Evolutionary conservation across 2,329 filamentous ascomycete genomes (phyloP), one percentile per base, ranked within the genome.

Genomic region (Alternaria tenuissima): DNA sequence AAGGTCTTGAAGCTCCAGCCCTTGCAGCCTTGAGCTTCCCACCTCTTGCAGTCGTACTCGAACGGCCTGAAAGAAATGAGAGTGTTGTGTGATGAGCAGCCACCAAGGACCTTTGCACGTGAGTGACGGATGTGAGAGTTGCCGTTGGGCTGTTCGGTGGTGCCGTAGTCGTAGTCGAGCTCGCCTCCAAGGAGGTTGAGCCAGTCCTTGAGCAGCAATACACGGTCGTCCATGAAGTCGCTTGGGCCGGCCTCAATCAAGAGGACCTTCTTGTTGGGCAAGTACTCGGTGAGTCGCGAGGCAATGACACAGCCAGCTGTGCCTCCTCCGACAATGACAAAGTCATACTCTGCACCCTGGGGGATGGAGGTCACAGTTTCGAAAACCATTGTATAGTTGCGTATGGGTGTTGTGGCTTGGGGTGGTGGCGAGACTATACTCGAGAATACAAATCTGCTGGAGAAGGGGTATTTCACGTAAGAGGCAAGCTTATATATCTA

Each of bases 51-150:
- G 80, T 97, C 93, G 79, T 96, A 94, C 79, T 93, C 88, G 76
- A 96, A 96, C 7, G 93, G 92, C 26, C 93, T 88, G 87, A 96
- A 96, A 18, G 91, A 95, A 79, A 97, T 96, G 72, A 96, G 85
- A 20, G 93, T 96, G 82, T 97, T 97, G 85, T 96, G 93, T 61
- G 91, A 94, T 44, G 93, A 96, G 85, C 93, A 97, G 68, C 93
- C 93, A 69, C 93, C 93, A 30, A 97, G 86, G 39, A 97, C 93
- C 84, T 96, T 96, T 65, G 93, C 93, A 64, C 93, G 90, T 14
- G 93, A 96, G 83, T 96, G 93, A 66, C 93, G 89, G 81, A 97
- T 96, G 81, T 93, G 87, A 57, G 91, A 95, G 84, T 97, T 97
- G 76, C 93, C 92, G 87, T 81, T 95, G 65, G 93, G 93, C 83